Evolutionary conservation across 306 rosid species (phyloP).

Genomic region (Castanea crenata): DNA sequence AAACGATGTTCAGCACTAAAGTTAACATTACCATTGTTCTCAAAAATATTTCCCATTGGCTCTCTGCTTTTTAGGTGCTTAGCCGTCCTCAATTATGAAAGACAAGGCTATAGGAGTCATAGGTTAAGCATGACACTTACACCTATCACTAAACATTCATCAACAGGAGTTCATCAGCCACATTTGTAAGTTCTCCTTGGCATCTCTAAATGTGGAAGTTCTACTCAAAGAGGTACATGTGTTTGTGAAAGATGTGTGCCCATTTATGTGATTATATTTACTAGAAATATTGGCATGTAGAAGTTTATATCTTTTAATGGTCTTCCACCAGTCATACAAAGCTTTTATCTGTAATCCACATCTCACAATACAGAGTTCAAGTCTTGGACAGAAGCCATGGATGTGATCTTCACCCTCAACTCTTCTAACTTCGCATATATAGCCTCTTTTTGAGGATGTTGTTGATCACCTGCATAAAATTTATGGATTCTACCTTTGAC

Average conservation of each 20-base stretch:
- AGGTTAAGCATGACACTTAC: too few species aligned
- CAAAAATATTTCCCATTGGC: too few species aligned
- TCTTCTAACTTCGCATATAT: constrained; percentile 53
- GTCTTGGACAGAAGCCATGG: constrained; percentile 24
- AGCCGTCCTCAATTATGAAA: too few species aligned
- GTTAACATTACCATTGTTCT: too few species aligned
- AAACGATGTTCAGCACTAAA: too few species aligned
- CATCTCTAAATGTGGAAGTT: neutral
- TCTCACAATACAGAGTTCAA: constrained; percentile 19
- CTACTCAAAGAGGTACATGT: neutral
- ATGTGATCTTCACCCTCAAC: constrained; percentile 38
- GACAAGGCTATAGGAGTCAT: too few species aligned
- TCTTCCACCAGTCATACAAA: constrained; percentile 1
- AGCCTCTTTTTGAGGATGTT: constrained; percentile 50
- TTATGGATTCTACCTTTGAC: constrained; percentile 60
- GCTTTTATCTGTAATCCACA: constrained; percentile 1
- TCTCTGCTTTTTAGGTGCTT: too few species aligned
- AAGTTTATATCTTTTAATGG: neutral
- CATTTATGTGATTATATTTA: neutral
- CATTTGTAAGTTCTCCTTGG: too few species aligned
- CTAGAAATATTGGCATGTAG: neutral
- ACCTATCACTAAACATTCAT: too few species aligned
- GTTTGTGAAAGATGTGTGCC: neutral
- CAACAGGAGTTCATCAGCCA: too few species aligned
- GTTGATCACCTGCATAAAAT: constrained; percentile 68